Base-by-base conservation (phyloP, 805 yeast genomes). In the Kregervanrija pseudodelftensis region DNA sequence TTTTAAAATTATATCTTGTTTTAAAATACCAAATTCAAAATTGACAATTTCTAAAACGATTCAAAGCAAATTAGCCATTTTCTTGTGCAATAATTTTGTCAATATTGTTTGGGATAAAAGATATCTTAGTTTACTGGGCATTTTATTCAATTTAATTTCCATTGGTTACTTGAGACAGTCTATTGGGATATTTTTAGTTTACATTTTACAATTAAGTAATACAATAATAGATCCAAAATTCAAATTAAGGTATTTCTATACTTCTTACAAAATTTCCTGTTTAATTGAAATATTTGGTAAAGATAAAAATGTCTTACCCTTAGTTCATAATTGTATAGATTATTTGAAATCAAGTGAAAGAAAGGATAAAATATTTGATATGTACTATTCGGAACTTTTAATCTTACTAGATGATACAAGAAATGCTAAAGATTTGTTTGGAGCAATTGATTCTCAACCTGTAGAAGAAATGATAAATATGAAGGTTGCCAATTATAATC, bases 141-240 rank as follows among this genome's bases (percentile, higher is more conserved):
- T 54, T 12, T 10, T 61, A 11, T 61, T 55, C 48, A 53, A 56
- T 38, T 41, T 56, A 37, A 49, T 61, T 3, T 52, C 60, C 12
- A 54, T 60, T 22, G 65, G 63, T 2, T 63, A 60, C 44, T 37
- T 58, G 5, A 46, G 64, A 42, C 30, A 36, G 3, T 37, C 49
- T 36, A 42, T 61, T n/a, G 32, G 53, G 14, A 38, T 48, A n/a
- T 37, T 63, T 9, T 11, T 61, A 8, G 40, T 52, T 2, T 52
- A 56, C 14, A 33, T 59, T 14, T 34, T 61, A 7, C 46, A 45
- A 15, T 15, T 49, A 32, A 46, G 55, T 8, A 8, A 42, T 8
- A 33, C 30, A 11, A 5, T 32, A 31, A 52, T 59, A 7, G 61
- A 61, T 37, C 36, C 45, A 12, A 43, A 43, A 3, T 61, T 48